These are phyloP conservation scores for Leccinum rimulosum DNA, from an alignment of 768 basidiomycete species.

Conservation along the genomic window DNA sequence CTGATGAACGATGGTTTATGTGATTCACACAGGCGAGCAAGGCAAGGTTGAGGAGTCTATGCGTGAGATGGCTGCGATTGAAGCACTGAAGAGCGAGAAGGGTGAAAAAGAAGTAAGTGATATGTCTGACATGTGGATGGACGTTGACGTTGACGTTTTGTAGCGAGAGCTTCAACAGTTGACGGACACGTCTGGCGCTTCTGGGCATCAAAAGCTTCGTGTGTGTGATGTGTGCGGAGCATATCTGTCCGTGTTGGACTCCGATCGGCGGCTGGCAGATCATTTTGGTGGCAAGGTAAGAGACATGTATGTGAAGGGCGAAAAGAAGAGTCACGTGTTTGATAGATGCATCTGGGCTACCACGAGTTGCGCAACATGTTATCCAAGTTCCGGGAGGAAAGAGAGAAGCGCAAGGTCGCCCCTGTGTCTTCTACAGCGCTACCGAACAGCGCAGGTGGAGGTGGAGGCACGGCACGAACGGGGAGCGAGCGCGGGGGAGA, in stretches of 20 bases:
- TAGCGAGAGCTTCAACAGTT: slow-evolving; percentile 93
- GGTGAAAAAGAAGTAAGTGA: slow-evolving; percentile 81
- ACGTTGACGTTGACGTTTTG: slow-evolving; percentile 8
- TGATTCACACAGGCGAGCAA: slow-evolving; percentile 69
- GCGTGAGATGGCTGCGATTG: slow-evolving; percentile 95
- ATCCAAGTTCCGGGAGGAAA: slow-evolving; percentile 84
- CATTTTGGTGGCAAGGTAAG: slow-evolving; percentile 99
- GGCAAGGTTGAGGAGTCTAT: slow-evolving; percentile 99
- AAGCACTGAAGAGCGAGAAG: slow-evolving; percentile 96
- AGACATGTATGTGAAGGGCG: slow-evolving; percentile 38
- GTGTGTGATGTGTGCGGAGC: slow-evolving; percentile 99
- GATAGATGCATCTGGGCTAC: slow-evolving; percentile 97
- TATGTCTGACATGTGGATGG: slow-evolving; percentile 7
- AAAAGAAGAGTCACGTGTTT: slow-evolving; percentile 30
- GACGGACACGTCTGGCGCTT: slow-evolving; percentile 97
- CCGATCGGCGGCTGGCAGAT: slow-evolving; percentile 96
- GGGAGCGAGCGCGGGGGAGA: slow-evolving; percentile 46
- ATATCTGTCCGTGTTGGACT: slow-evolving; percentile 97
- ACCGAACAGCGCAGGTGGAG: slow-evolving; percentile 36
- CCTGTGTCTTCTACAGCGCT: slow-evolving; percentile 42
- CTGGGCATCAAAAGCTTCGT: slow-evolving; percentile 98
- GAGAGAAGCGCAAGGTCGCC: slow-evolving; percentile 72
- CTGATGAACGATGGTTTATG: slow-evolving; percentile 1
- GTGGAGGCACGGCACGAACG: slow-evolving; percentile 40
- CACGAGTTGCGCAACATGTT: slow-evolving; percentile 97